Conservation (phyloP, 2,329 filamentous ascomycete genomes). For the Penicillium sp. region DNA sequence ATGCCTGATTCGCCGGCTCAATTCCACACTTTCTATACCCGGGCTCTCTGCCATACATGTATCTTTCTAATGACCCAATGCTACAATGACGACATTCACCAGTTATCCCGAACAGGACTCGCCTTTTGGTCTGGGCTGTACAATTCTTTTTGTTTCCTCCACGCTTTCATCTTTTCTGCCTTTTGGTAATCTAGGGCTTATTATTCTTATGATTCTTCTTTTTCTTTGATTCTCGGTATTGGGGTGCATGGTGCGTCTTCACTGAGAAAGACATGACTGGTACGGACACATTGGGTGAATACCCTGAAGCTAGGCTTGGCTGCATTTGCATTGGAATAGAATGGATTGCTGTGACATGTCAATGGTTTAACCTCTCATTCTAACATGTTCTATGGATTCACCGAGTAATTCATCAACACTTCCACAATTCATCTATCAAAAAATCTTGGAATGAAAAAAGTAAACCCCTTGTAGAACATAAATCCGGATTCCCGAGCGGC, state of each 20-base stretch:
- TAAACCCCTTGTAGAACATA: no score
- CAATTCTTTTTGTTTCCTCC: constrained; percentile 1
- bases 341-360: background rate
- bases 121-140: constrained; percentile 11
- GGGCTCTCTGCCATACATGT: constrained; percentile 1
- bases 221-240: background rate
- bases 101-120: background rate
- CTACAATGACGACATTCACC: background rate
- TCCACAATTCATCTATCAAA: no score
- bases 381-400: no score
- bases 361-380: background rate
- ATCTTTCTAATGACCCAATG: constrained; percentile 1
- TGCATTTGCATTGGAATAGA: constrained; percentile 18
- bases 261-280: constrained; percentile 12
- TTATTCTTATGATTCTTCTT: constrained; percentile 2
- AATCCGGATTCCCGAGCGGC: constrained; percentile 21
- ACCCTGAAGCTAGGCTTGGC: constrained; percentile 6
- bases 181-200: background rate
- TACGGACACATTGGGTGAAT: constrained; percentile 7
- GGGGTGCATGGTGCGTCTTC: background rate
- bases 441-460: no score
- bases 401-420: no score
- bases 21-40: background rate
- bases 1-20: background rate
- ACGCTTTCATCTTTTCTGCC: background rate